A percentile compares a stretch with the other conserved stretches of the same genome.
These are phyloP conservation scores for Cicer judaicum DNA, from an alignment of 306 rosid genomes.

Conservation along the genomic window DNA sequence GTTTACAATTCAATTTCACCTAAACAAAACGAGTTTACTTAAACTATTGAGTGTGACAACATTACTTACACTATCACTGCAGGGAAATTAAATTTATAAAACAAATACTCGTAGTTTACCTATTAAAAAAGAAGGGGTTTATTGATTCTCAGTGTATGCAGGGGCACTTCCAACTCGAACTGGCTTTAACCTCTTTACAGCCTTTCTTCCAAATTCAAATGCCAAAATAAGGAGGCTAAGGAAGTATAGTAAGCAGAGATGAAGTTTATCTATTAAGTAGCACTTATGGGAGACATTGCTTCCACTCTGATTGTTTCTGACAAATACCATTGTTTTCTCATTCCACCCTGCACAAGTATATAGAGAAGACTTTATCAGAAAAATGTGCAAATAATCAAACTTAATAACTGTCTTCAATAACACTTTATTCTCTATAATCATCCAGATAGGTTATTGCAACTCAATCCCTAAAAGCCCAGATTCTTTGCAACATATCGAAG, in stretches of 20 bases:
- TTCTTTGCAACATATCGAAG: conserved; percentile 9
- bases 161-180: conserved; percentile 65
- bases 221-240: conserved; percentile 61
- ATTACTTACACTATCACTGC: not conserved
- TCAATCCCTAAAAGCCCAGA: not conserved
- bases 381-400: conserved; percentile 1
- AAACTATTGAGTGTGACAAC: not conserved
- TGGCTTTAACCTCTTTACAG: conserved; percentile 63
- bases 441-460: conserved; percentile 23
- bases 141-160: conserved; percentile 40
- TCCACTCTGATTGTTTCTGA: conserved; percentile 56
- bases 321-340: conserved; percentile 48
- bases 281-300: conserved; percentile 42
- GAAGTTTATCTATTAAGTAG: conserved; percentile 54
- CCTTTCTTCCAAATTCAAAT: conserved; percentile 55
- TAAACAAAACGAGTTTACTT: too few relatives aligned
- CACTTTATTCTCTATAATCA: conserved; percentile 23
- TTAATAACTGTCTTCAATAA: not conserved
- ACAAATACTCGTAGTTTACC: conserved; percentile 45
- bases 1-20: too few relatives aligned
- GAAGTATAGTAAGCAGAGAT: conserved; percentile 59
- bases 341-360: conserved; percentile 66
- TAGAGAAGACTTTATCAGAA: conserved; percentile 20
- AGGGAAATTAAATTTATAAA: not conserved
- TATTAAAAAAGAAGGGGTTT: conserved; percentile 25